Base-by-base conservation (phyloP, 2,329 filamentous ascomycete genomes). In the Talaromyces rugulosus region DNA sequence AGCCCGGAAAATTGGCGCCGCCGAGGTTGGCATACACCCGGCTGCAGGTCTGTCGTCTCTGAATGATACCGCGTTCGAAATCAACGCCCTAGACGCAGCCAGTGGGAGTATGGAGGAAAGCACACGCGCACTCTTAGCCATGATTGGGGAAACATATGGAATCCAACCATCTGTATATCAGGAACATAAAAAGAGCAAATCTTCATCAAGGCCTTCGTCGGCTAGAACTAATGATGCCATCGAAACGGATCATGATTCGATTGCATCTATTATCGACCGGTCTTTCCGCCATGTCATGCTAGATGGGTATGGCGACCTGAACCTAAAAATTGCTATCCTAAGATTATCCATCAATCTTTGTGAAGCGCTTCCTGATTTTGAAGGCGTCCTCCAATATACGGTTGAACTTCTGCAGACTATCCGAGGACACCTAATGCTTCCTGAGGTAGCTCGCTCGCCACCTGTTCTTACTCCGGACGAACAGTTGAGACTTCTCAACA, bases 11-110 rank as follows among this genome's bases (percentile, higher is more conserved):
- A 85, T 94, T 55, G 94, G 94, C 34, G 95, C 95, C 47, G 93
- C 95, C n/a, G 95, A 98, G 72, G 91, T 95, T 70, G 95, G 94
- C 3, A 91, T 99, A 40, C 94, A 98, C 76, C 95, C 95, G 47
- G 94, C 94, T 18, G 92, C 94, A 9, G 93, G 92, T 0, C 80
- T 97, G 57, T 88, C 92, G 30, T 88, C 89, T 12, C 79, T 95
- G 33, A 89, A 87, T 62, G 74, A 78, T 66, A 79, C 84, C 11
- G 70, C 75, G 16, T 77, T 78, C 66, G 74, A 78, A 64, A 74
- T 79, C 28, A 78, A 78, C 65, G 74, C 75, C 54, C 69, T 79
- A 59, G 76, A 79, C 64, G 64, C 76, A 60, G 75, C 75, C 1
- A 69, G 74, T 8, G 75, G 74, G 2, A 75, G 78, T 51, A 78